Base-by-base conservation (phyloP, 352 stramenopile genomes). In the Phytophthora kernoviae region DNA sequence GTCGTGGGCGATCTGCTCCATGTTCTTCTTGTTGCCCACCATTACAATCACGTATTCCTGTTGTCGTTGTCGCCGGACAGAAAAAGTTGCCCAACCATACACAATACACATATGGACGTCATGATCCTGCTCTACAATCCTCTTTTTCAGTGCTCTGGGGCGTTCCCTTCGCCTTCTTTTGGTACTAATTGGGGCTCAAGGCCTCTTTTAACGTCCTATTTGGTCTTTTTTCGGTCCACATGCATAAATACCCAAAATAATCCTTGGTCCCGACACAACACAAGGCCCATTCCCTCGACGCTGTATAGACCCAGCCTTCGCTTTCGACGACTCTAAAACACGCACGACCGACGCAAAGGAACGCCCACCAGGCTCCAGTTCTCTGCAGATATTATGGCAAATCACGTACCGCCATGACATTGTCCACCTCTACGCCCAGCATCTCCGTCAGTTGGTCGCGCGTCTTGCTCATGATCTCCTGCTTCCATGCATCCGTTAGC, bases 21-120 rank as follows among this genome's bases (percentile, higher is more conserved):
- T 91, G 47, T 77, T 87, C 67, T 93, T 93, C 75, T 91, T 90
- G 75, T 93, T 94, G 70, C 77, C 71, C 56, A 94, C 84, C 85
- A 94, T 91, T 24, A 91, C 80, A 55, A 90, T 78, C 45, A 94
- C 82, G 63, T 91, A 94, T 73, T 94, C 83, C 84, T 93, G 65
- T 56, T 30, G 24, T 30, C 54, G 62, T 45, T 27, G 48, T 8
- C 46, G 46, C 11, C 49, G 17, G 40, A 42, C 32, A 56, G 42
- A 65, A 44, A 65, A 46, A 27, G 41, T 30, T 45, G 30, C 33
- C 33, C 27, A 15, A 54, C 54, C 56, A 73, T 57, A 77, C 51
- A 79, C 48, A 77, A 59, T 55, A 62, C 40, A 50, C 22, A 43
- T 5, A 17, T 43, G 66, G 49, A 70, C 64, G 53, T 60, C 48